These are phyloP conservation scores for Irpex rosettiformis DNA, from an alignment of 1,284 basidiomycete genomes.

Conservation along the genomic window DNA sequence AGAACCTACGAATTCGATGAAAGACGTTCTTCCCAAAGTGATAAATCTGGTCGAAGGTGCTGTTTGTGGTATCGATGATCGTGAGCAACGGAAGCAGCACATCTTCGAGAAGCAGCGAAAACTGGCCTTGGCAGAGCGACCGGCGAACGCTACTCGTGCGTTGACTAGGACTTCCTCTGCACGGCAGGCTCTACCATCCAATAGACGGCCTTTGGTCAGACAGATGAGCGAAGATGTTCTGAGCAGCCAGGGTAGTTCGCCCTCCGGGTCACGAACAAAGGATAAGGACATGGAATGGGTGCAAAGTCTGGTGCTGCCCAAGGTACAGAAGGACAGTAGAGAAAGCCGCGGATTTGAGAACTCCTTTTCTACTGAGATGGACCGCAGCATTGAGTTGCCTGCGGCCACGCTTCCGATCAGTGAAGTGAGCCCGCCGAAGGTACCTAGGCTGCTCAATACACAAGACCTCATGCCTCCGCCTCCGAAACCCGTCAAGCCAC, in stretches of 20 bases:
- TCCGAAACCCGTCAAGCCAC: not conserved
- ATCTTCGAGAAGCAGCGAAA: not conserved
- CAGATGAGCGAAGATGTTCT: not conserved
- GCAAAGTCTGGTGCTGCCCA: not conserved
- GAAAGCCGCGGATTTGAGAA: not conserved
- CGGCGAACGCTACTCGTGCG: not conserved
- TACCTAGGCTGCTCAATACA: not conserved
- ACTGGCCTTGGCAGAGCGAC: not conserved
- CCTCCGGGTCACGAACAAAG: not conserved
- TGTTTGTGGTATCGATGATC: not conserved
- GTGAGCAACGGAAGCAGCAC: not conserved
- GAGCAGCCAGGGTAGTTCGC: not conserved
- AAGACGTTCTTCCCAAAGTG: not conserved
- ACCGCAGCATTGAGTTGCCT: not conserved
- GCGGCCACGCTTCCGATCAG: not conserved
- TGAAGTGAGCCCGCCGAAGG: not conserved
- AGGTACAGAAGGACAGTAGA: not conserved
- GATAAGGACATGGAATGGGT: conserved; percentile 1
- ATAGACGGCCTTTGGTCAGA: not conserved
- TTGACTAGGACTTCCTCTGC: not conserved
- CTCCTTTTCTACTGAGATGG: not conserved
- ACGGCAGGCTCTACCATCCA: not conserved
- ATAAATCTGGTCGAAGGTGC: not conserved
- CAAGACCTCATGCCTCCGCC: not conserved
- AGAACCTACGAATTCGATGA: not conserved